Percentiles rank a stretch among this genome's conserved stretches.
These are phyloP conservation scores for Gaertneriomyces semiglobifer DNA, from an alignment of 192 early-diverging fungal genomes.

Conservation along the genomic window DNA sequence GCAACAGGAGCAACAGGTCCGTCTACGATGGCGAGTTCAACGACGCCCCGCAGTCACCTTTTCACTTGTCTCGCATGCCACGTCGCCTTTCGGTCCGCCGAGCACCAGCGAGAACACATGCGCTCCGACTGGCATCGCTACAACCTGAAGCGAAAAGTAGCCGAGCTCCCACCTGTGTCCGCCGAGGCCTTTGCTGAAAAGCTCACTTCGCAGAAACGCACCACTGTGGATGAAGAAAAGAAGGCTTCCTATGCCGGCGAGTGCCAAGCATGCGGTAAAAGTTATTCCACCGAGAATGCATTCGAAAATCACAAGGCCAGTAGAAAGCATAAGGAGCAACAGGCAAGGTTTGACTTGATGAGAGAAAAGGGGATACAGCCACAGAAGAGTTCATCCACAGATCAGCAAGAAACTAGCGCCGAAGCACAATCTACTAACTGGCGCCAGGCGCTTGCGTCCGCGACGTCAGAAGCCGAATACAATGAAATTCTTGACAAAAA, in stretches of 20 bases:
- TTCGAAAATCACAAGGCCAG: conserved; percentile 87
- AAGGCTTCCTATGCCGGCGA: conserved; percentile 30
- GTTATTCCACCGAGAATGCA: conserved; percentile 76
- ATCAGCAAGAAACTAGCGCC: not conserved
- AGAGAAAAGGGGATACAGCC: conserved; percentile 3
- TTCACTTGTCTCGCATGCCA: conserved; percentile 70
- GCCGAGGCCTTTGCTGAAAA: conserved; percentile 79
- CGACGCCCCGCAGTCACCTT: conserved; percentile 18
- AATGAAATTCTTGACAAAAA: conserved; percentile 77
- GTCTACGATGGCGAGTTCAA: not conserved
- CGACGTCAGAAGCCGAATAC: conserved; percentile 63
- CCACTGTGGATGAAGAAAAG: conserved; percentile 1
- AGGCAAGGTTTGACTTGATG: conserved; percentile 29
- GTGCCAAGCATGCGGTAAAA: conserved; percentile 52
- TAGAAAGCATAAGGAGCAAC: conserved; percentile 89
- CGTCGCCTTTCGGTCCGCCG: conserved; percentile 84
- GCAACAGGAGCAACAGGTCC: not conserved
- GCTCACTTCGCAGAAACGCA: conserved; percentile 47
- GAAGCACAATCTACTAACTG: conserved; percentile 28
- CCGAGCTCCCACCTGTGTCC: conserved; percentile 78
- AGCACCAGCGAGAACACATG: conserved; percentile 90
- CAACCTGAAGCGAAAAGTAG: conserved; percentile 97
- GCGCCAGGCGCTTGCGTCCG: conserved; percentile 43
- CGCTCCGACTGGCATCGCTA: conserved; percentile 98
- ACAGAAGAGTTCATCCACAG: not conserved